Evolutionary conservation across 495 filamentous ascomycete genomes (phyloP).

Genomic region (Elasticomyces elasticus): DNA sequence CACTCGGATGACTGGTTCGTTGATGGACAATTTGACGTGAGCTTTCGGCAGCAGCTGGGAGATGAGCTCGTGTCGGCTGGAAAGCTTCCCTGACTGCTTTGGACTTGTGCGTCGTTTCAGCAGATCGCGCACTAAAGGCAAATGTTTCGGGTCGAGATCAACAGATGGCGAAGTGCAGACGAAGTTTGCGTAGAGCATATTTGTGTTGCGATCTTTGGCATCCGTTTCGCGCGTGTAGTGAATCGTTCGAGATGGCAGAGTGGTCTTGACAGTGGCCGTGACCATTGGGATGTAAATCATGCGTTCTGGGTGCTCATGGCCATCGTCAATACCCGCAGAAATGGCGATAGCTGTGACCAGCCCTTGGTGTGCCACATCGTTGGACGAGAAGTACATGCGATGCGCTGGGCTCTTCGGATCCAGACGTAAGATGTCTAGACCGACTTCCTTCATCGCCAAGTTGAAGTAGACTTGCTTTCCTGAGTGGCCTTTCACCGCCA

Average conservation of each 20-base stretch:
- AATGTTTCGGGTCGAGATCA: constrained; percentile 87
- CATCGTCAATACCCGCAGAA: constrained; percentile 82
- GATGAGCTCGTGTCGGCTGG: constrained; percentile 53
- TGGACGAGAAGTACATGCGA: constrained; percentile 95
- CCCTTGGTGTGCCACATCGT: constrained; percentile 91
- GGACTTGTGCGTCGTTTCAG: constrained; percentile 35
- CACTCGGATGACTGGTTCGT: constrained; percentile 88
- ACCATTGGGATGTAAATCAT: constrained; percentile 95
- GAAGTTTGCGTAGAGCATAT: constrained; percentile 90
- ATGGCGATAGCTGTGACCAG: constrained; percentile 85
- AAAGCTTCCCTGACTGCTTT: constrained; percentile 21
- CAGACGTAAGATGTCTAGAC: constrained; percentile 83
- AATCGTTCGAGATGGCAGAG: constrained; percentile 87
- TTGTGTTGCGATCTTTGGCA: constrained; percentile 80
- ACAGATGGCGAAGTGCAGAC: constrained; percentile 93
- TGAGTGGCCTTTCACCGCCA: constrained; percentile 54
- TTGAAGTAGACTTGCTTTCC: constrained; percentile 67
- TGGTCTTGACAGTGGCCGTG: constrained; percentile 89
- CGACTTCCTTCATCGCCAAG: constrained; percentile 88
- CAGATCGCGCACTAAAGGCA: constrained; percentile 75
- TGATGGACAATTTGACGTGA: constrained; percentile 86
- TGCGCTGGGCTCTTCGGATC: constrained; percentile 91
- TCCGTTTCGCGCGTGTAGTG: constrained; percentile 58
- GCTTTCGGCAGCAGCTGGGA: constrained; percentile 92
- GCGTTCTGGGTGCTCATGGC: constrained; percentile 69